Percentiles rank a stretch among this genome's conserved stretches.
Conservation (phyloP, 352 stramenopile genomes). For the Phytopythium ostracodes region DNA sequence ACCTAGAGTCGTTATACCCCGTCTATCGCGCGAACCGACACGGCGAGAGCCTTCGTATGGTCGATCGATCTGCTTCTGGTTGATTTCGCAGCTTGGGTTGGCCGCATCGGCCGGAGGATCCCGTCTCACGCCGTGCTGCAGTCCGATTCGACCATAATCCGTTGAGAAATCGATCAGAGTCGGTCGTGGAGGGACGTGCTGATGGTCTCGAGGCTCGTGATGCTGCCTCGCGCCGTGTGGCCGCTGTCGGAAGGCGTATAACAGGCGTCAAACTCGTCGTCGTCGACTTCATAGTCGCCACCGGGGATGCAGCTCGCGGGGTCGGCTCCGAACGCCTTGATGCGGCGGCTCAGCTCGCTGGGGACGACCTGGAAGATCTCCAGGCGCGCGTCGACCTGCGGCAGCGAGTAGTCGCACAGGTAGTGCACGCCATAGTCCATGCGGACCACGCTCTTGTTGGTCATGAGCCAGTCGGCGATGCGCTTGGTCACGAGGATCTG, state of each 20-base stretch:
- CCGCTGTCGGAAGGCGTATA: slow-evolving; percentile 2
- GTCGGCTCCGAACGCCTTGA: slow-evolving; percentile 23
- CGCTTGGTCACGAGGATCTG: slow-evolving; percentile 45
- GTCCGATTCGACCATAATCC: too few relatives aligned
- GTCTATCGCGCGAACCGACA: too few relatives aligned
- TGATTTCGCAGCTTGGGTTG: neutral
- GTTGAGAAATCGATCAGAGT: neutral
- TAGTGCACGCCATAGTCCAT: slow-evolving; percentile 25
- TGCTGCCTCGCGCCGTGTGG: neutral
- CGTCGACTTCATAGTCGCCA: neutral
- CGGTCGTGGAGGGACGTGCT: slow-evolving; percentile 5
- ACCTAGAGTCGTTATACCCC: too few relatives aligned
- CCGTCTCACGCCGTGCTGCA: too few relatives aligned
- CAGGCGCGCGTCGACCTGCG: slow-evolving; percentile 33
- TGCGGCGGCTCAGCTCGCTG: slow-evolving; percentile 21
- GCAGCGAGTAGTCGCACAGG: slow-evolving; percentile 29
- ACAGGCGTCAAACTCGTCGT: slow-evolving; percentile 2
- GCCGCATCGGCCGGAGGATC: too few relatives aligned
- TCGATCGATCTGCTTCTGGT: neutral
- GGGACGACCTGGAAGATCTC: slow-evolving; percentile 44
- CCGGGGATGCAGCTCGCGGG: neutral
- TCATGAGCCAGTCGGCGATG: slow-evolving; percentile 22
- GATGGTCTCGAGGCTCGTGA: slow-evolving; percentile 7
- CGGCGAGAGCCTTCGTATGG: too few relatives aligned
- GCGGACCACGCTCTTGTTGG: slow-evolving; percentile 27